A percentile compares a stretch with the other conserved stretches of the same genome.
These are phyloP conservation scores for Heimioporus retisporus DNA, from an alignment of 1,284 basidiomycete genomes.

Conservation along the genomic window DNA sequence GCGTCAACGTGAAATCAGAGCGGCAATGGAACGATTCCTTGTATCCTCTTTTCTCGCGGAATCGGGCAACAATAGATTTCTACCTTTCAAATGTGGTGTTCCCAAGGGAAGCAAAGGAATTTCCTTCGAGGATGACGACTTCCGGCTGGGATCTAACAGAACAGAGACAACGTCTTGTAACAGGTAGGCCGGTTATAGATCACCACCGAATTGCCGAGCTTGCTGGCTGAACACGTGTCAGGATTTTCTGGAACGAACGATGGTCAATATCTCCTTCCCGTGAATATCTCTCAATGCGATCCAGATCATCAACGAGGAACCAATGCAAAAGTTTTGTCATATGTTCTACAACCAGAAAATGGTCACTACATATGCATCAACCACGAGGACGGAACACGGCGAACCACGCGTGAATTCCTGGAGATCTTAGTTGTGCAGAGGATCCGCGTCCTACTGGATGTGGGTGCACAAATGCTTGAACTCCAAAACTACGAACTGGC, in stretches of 20 bases:
- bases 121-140: conserved; percentile 54
- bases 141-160: conserved; percentile 63
- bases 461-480: neutral
- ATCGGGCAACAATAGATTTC: conserved; percentile 56
- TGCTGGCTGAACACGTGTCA: neutral
- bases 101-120: conserved; percentile 50
- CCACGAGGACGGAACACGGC: neutral
- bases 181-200: conserved; percentile 13
- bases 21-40: conserved; percentile 43
- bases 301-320: neutral
- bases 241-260: conserved; percentile 35
- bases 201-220: neutral
- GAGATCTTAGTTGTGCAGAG: neutral
- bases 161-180: conserved; percentile 4
- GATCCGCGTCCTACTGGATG: neutral
- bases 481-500: neutral
- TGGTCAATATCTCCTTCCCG: conserved; percentile 18
- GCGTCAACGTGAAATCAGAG: conserved; percentile 39
- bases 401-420: neutral
- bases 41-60: conserved; percentile 47
- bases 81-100: conserved; percentile 47
- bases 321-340: neutral
- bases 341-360: neutral
- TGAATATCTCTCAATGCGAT: conserved; percentile 18
- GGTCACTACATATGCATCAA: neutral